phyloP scores from a whole-genome alignment of 2,329 filamentous ascomycete genomes.

The Claviceps quebecensis region DNA sequence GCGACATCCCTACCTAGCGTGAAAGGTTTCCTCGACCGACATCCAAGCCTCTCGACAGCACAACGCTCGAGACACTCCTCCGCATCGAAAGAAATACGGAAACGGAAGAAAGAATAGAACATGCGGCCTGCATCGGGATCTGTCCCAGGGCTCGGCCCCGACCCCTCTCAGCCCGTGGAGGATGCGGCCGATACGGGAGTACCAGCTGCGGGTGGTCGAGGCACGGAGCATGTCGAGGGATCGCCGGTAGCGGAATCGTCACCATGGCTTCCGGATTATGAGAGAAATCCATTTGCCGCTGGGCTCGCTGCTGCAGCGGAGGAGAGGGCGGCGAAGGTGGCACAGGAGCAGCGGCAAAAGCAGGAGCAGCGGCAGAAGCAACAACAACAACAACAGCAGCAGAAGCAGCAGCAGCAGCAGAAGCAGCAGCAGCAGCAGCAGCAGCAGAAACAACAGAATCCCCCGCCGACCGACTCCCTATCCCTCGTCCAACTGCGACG shows the following conservation, averaged over 20 bases:
- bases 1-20: constrained; percentile 1
- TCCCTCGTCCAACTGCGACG: constrained; percentile 60
- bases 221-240: constrained; percentile 22
- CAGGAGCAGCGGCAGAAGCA: no score
- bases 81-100: background rate
- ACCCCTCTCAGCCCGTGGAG: constrained; percentile 12
- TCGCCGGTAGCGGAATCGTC: constrained; percentile 8
- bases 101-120: constrained; percentile 9
- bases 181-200: constrained; percentile 31
- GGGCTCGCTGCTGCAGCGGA: constrained; percentile 9
- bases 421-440: background rate
- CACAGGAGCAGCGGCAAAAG: constrained; percentile 6
- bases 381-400: constrained; percentile 10
- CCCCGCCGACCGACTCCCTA: constrained; percentile 48
- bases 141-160: background rate
- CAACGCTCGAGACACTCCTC: background rate
- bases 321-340: constrained; percentile 8
- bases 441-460: constrained; percentile 11
- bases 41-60: background rate
- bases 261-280: constrained; percentile 9
- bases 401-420: constrained; percentile 11
- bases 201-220: constrained; percentile 16
- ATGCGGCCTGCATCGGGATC: constrained; percentile 20
- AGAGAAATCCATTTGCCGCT: constrained; percentile 14
- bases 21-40: background rate